Conservation (phyloP, 768 basidiomycete genomes). For the Mycena maculata region DNA sequence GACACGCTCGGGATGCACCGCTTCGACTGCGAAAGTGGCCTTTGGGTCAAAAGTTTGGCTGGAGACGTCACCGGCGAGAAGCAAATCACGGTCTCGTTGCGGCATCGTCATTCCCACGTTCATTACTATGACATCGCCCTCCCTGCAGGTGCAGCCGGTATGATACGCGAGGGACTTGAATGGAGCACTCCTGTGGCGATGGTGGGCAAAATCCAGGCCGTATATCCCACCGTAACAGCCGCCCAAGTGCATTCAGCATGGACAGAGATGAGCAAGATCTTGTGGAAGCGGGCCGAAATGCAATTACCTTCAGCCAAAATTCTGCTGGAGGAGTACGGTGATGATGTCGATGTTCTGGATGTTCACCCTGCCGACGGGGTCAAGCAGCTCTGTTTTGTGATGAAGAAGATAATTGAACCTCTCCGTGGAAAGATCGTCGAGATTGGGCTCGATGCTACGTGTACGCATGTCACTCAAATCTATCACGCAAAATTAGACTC, state of each 20-base stretch:
- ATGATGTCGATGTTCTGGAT: conserved; percentile 32
- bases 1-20: conserved; percentile 16
- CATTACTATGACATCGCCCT: conserved; percentile 4
- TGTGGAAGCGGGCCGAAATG: conserved; percentile 32
- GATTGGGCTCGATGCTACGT: conserved; percentile 38
- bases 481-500: background rate
- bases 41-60: background rate
- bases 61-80: background rate
- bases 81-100: background rate
- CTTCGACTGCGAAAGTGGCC: conserved; percentile 3
- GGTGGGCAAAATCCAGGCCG: conserved; percentile 43
- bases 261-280: conserved; percentile 26
- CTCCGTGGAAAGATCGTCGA: conserved; percentile 36
- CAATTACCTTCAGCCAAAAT: conserved; percentile 32
- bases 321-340: conserved; percentile 28
- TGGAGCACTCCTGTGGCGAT: conserved; percentile 6
- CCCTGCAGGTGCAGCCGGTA: background rate
- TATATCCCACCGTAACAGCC: conserved; percentile 37
- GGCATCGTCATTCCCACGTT: background rate
- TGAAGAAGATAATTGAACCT: conserved; percentile 33
- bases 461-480: background rate
- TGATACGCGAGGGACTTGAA: background rate
- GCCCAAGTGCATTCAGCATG: conserved; percentile 34
- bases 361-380: conserved; percentile 14
- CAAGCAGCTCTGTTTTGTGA: conserved; percentile 9